phyloP scores from a whole-genome alignment of 169 alveolate species.

The Amoebophrya sp. region DNA sequence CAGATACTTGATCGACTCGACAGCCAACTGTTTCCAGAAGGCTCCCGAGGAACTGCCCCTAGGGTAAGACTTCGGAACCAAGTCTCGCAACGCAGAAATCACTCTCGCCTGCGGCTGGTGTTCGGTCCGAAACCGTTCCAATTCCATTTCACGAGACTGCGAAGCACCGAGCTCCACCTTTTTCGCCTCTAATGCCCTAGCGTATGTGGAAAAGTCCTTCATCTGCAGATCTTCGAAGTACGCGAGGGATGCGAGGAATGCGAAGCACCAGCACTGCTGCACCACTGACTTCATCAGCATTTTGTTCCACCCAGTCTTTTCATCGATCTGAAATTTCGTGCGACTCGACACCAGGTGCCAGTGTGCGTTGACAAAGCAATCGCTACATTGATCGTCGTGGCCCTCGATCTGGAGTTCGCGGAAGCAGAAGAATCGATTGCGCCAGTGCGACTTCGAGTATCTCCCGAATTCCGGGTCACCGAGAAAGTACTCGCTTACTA shows the following conservation, averaged over 20 bases:
- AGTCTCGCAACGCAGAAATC: background rate
- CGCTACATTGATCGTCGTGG: conserved; percentile 8
- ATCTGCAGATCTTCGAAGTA: background rate
- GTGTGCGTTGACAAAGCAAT: background rate
- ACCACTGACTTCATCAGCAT: background rate
- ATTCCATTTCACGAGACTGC: background rate
- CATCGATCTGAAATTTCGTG: background rate
- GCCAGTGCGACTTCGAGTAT: background rate
- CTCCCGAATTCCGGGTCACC: background rate
- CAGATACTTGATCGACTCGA: background rate
- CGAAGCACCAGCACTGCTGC: background rate
- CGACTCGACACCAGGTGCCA: background rate
- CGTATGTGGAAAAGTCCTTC: background rate
- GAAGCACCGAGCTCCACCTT: background rate
- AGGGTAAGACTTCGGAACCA: background rate
- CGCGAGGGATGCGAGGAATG: background rate
- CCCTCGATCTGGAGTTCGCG: conserved; percentile 15
- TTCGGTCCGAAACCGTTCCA: background rate
- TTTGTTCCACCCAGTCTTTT: background rate
- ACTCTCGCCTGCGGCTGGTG: background rate
- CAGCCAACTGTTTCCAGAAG: background rate
- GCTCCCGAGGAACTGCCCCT: background rate
- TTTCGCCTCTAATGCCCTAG: background rate
- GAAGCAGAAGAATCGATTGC: background rate
- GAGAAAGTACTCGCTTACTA: background rate